Evolutionary conservation across 2,329 filamentous ascomycete species (phyloP).

Genomic region (Pseudovirgaria hyperparasitica): DNA sequence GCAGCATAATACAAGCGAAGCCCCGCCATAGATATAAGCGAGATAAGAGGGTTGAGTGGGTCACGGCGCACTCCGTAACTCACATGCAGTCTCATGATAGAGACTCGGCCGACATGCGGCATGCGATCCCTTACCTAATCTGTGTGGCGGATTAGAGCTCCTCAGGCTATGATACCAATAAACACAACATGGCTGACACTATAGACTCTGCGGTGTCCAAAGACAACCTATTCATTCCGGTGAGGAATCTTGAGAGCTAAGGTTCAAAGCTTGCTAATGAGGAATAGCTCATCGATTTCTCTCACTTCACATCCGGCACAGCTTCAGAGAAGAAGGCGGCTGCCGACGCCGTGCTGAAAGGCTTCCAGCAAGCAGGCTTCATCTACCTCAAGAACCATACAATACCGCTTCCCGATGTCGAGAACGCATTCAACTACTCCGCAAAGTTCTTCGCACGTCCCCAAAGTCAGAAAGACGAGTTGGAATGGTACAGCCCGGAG

Average conservation of each 20-base stretch:
- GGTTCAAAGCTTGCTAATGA: not conserved
- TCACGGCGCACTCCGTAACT: too few species aligned
- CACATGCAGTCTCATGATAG: too few species aligned
- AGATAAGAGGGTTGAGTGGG: too few species aligned
- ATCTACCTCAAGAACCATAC: constrained; percentile 76
- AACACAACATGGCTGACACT: constrained; percentile 5
- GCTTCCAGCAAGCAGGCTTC: constrained; percentile 79
- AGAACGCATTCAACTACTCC: constrained; percentile 44
- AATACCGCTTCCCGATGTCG: constrained; percentile 47
- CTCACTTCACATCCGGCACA: constrained; percentile 53
- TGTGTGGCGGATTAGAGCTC: too few species aligned
- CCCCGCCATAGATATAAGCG: too few species aligned
- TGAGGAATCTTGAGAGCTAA: constrained; percentile 7
- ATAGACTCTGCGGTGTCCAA: constrained; percentile 23
- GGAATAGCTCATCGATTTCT: constrained; percentile 63
- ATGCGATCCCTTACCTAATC: too few species aligned
- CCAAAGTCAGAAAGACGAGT: constrained; percentile 23
- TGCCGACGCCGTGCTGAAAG: constrained; percentile 59
- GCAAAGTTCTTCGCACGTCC: constrained; percentile 26
- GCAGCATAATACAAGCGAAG: too few species aligned
- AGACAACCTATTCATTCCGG: constrained; percentile 26
- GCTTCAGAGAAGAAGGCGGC: constrained; percentile 48
- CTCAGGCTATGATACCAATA: too few species aligned
- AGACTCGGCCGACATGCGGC: too few species aligned
- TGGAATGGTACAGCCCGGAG: constrained; percentile 30